These are phyloP conservation scores for Penicillium angulare DNA, from an alignment of 495 filamentous ascomycete species.

Conservation along the genomic window DNA sequence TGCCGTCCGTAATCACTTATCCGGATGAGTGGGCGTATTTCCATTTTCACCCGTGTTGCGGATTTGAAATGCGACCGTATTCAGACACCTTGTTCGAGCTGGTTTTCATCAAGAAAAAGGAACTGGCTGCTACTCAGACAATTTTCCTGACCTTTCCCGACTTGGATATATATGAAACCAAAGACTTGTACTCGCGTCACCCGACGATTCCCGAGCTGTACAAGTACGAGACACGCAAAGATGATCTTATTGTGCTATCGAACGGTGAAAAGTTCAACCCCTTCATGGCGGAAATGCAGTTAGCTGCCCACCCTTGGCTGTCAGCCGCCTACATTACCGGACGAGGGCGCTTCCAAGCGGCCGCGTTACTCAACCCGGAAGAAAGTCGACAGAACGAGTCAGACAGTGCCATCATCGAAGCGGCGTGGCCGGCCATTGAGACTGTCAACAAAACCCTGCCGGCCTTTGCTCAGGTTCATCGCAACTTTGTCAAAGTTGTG, in stretches of 20 bases:
- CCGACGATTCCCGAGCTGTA: slow-evolving; percentile 23
- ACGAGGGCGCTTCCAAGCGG: slow-evolving; percentile 25
- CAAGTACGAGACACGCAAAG: slow-evolving; percentile 27
- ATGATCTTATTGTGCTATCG: slow-evolving; percentile 40
- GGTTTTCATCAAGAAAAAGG: too few relatives aligned
- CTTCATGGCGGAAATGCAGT: slow-evolving; percentile 24
- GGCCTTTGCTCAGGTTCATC: slow-evolving; percentile 28
- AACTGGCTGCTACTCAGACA: too few relatives aligned
- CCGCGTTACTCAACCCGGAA: too few relatives aligned
- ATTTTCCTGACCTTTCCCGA: slow-evolving; percentile 34
- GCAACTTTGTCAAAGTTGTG: slow-evolving; percentile 25
- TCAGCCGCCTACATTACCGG: slow-evolving; percentile 30
- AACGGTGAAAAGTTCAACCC: slow-evolving; percentile 45
- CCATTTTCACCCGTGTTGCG: too few relatives aligned
- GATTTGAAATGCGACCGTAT: too few relatives aligned
- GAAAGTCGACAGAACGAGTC: too few relatives aligned
- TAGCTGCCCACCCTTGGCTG: slow-evolving; percentile 21
- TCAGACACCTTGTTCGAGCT: too few relatives aligned
- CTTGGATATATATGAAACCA: slow-evolving; percentile 49
- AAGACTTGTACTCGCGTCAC: slow-evolving; percentile 52
- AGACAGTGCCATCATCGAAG: slow-evolving; percentile 17
- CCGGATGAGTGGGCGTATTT: too few relatives aligned
- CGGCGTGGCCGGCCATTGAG: slow-evolving; percentile 41
- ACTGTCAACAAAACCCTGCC: slow-evolving; percentile 38
- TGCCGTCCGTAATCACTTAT: too few relatives aligned